These are phyloP conservation scores for Ganoderma lucidum DNA, from an alignment of 1,284 basidiomycete species.

Conservation along the genomic window DNA sequence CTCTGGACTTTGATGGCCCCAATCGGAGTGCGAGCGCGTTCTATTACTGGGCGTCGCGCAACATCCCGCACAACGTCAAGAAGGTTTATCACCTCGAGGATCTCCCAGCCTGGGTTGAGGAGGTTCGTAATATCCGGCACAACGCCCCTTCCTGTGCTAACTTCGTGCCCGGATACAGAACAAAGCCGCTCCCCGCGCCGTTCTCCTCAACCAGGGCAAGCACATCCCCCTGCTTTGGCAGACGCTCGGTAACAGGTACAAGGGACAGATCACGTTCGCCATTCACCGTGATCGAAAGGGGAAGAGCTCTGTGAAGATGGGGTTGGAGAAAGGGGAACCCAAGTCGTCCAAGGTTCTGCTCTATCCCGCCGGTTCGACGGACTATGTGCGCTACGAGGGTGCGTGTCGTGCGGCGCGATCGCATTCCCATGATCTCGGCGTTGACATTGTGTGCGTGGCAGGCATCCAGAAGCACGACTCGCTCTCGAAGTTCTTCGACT, in stretches of 20 bases:
- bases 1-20: constrained; percentile 74
- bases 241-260: constrained; percentile 80
- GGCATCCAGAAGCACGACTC: constrained; percentile 72
- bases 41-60: constrained; percentile 79
- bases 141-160: constrained; percentile 1
- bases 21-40: constrained; percentile 80
- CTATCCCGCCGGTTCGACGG: constrained; percentile 64
- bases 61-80: constrained; percentile 74
- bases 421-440: constrained; percentile 2
- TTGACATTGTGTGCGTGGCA: constrained; percentile 39
- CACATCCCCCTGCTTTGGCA: constrained; percentile 89
- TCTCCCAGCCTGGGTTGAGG: constrained; percentile 66
- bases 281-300: constrained; percentile 75
- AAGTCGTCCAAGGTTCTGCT: constrained; percentile 72
- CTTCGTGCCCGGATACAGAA: constrained; percentile 47
- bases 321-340: constrained; percentile 58
- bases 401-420: constrained; percentile 20
- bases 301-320: constrained; percentile 61
- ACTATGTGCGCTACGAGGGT: constrained; percentile 70
- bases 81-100: constrained; percentile 71
- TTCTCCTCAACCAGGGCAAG: constrained; percentile 80
- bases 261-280: constrained; percentile 71
- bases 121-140: constrained; percentile 50
- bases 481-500: constrained; percentile 72
- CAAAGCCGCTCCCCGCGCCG: constrained; percentile 63